Percentiles rank a stretch among this genome's conserved stretches.
Evolutionary conservation across 2,329 filamentous ascomycete genomes (phyloP).

Genomic region (Tolypocladium album): DNA sequence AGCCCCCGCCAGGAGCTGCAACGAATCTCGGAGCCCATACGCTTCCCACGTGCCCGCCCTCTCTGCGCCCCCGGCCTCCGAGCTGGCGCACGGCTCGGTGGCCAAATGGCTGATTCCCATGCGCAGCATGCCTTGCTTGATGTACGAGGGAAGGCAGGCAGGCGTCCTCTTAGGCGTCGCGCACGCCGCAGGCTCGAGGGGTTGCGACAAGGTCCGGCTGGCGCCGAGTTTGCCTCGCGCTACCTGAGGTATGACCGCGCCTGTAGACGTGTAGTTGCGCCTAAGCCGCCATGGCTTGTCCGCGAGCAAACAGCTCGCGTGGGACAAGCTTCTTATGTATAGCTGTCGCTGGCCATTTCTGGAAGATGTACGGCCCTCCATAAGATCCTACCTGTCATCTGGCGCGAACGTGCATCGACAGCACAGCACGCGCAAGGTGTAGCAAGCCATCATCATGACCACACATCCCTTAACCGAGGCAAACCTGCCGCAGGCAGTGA

Average conservation of each 20-base stretch:
- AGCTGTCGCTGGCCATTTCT: background rate
- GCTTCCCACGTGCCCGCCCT: background rate
- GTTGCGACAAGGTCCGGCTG: background rate
- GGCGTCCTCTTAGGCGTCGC: background rate
- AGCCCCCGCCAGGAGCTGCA: background rate
- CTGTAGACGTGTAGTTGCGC: background rate
- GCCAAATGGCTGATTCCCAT: background rate
- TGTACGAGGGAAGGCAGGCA: background rate
- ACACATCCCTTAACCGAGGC: background rate
- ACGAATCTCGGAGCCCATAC: background rate
- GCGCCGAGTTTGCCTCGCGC: background rate
- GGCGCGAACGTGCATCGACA: background rate
- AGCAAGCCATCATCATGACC: background rate
- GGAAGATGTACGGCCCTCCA: background rate
- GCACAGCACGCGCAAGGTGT: no score
- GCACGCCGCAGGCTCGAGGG: background rate
- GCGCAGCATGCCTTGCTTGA: background rate
- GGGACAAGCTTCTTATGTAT: background rate
- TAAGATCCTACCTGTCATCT: background rate
- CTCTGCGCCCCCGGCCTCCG: background rate
- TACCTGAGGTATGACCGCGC: background rate
- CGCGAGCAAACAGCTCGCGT: background rate
- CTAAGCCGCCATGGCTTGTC: background rate
- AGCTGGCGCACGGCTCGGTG: background rate
- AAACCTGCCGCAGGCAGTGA: slow-evolving; percentile 3